A percentile compares a stretch with the other conserved stretches of the same genome.
These are phyloP conservation scores for Xylariaceae sp. DNA, from an alignment of 2,329 filamentous ascomycete species.

Conservation along the genomic window DNA sequence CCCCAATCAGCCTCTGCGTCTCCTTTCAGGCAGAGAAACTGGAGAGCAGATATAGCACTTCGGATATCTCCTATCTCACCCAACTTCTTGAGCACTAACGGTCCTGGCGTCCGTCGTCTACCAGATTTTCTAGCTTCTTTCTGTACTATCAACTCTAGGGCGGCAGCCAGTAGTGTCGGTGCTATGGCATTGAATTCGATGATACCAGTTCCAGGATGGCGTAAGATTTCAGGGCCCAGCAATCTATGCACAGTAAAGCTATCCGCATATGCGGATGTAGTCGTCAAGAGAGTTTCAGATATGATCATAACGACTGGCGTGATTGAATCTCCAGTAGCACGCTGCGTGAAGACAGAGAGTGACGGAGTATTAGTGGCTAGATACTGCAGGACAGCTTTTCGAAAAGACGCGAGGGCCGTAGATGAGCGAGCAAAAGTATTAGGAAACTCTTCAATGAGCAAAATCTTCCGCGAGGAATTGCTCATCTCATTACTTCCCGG, in stretches of 20 bases:
- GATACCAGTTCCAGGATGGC: slow-evolving; percentile 69
- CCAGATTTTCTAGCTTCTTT: slow-evolving; percentile 81
- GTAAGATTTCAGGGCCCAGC: slow-evolving; percentile 77
- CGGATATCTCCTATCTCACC: slow-evolving; percentile 88
- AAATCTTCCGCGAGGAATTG: slow-evolving; percentile 46
- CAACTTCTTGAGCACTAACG: slow-evolving; percentile 69
- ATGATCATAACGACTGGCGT: slow-evolving; percentile 83
- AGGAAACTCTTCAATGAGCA: slow-evolving; percentile 78
- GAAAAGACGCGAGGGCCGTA: slow-evolving; percentile 62
- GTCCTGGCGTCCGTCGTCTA: slow-evolving; percentile 68
- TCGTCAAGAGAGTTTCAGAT: slow-evolving; percentile 83
- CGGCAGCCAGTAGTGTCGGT: slow-evolving; percentile 77
- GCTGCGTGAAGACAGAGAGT: slow-evolving; percentile 42
- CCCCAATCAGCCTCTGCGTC: slow-evolving; percentile 72
- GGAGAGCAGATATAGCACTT: slow-evolving; percentile 84
- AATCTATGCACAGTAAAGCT: slow-evolving; percentile 90
- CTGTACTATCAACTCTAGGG: slow-evolving; percentile 71
- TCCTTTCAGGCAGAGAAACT: slow-evolving; percentile 84
- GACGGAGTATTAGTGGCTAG: slow-evolving; percentile 62
- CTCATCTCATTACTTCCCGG: slow-evolving; percentile 12
- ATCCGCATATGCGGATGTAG: slow-evolving; percentile 76
- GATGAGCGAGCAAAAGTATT: slow-evolving; percentile 67
- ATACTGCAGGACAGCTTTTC: slow-evolving; percentile 68
- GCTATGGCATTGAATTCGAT: slow-evolving; percentile 95
- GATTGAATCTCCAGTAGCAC: slow-evolving; percentile 41